A percentile compares a stretch with the other conserved stretches of the same genome.
Conservation (phyloP, 768 basidiomycete genomes). For the Exsudoporus frostii region DNA sequence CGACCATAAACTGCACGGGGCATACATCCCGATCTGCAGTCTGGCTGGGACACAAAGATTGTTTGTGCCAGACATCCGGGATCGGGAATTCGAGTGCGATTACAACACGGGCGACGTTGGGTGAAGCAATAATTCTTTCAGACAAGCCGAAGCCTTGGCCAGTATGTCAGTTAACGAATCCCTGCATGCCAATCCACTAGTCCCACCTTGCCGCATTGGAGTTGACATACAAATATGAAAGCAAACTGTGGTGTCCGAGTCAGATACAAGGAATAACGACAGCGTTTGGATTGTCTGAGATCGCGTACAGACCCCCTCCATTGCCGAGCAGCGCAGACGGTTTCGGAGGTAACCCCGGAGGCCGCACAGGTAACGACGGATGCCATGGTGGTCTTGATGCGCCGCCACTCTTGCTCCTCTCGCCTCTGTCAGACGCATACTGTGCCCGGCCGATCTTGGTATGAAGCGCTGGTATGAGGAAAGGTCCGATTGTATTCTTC, state of each 20-base stretch:
- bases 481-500: too few relatives aligned
- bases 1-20: neutral
- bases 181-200: neutral
- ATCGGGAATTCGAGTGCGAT: neutral
- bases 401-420: constrained; percentile 10
- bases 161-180: neutral
- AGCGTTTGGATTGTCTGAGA: neutral
- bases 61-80: neutral
- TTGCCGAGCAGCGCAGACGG: constrained; percentile 13
- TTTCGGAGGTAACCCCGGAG: constrained; percentile 19
- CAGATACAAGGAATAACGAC: neutral
- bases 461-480: too few relatives aligned
- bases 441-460: too few relatives aligned
- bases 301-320: constrained; percentile 13
- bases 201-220: neutral
- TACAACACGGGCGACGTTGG: neutral
- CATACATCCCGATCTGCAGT: neutral
- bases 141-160: neutral
- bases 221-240: neutral
- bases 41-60: too few relatives aligned
- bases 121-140: neutral
- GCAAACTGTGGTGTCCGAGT: too few relatives aligned
- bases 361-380: constrained; percentile 20
- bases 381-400: constrained; percentile 7
- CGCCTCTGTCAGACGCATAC: constrained; percentile 14